A percentile compares a stretch with the other conserved stretches of the same genome.
These are phyloP conservation scores for Podospora australis DNA, from an alignment of 495 filamentous ascomycete species.

Conservation along the genomic window DNA sequence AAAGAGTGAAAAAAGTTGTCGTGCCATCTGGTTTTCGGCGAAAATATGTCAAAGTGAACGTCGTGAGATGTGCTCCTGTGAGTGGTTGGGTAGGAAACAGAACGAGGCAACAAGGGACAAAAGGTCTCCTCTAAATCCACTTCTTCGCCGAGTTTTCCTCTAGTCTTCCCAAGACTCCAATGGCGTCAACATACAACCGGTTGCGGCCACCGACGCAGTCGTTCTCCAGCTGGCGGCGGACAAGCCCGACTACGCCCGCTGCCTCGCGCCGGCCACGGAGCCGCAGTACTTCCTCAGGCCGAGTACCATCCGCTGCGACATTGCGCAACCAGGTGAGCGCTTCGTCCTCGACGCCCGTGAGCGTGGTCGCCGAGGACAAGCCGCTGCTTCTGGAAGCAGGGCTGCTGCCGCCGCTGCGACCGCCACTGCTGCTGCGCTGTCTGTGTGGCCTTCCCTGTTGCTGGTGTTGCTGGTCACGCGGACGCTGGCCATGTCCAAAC, in stretches of 20 bases:
- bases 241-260: constrained; percentile 33
- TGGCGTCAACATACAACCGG: constrained; percentile 39
- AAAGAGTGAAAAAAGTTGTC: too few relatives aligned
- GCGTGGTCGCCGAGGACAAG: constrained; percentile 20
- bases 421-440: constrained; percentile 42
- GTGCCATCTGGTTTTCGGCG: too few relatives aligned
- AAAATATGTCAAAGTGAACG: too few relatives aligned
- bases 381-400: constrained; percentile 39
- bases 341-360: constrained; percentile 31
- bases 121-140: constrained; percentile 29
- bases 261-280: constrained; percentile 28
- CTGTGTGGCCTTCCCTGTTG: constrained; percentile 10
- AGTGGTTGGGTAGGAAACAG: too few relatives aligned
- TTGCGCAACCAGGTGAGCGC: constrained; percentile 50
- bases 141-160: constrained; percentile 32
- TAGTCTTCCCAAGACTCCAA: constrained; percentile 37
- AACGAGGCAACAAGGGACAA: too few relatives aligned
- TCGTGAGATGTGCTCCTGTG: too few relatives aligned
- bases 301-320: constrained; percentile 53
- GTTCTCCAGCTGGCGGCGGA: constrained; percentile 32
- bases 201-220: constrained; percentile 34
- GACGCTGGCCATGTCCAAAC: constrained; percentile 45
- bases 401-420: constrained; percentile 52
- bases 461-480: constrained; percentile 50
- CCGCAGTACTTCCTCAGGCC: constrained; percentile 23